A percentile compares a stretch with the other conserved stretches of the same genome.
Evolutionary conservation across 1,284 basidiomycete genomes (phyloP).

Genomic region (Cryptococcus jaspeensis): DNA sequence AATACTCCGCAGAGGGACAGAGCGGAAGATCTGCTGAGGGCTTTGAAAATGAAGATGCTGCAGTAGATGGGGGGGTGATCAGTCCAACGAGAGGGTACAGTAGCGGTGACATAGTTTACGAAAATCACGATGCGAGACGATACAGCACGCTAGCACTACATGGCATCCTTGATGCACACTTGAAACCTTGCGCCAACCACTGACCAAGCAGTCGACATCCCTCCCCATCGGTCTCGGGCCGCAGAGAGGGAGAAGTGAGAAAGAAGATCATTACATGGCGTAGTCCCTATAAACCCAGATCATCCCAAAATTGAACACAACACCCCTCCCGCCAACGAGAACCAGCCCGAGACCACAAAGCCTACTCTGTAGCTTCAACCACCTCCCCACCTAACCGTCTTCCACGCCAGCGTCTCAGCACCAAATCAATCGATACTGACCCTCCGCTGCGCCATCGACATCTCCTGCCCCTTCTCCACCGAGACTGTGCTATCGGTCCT

Average conservation of each 20-base stretch:
- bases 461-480: constrained; percentile 16
- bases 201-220: too few species aligned
- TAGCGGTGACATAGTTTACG: background rate
- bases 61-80: constrained; percentile 5
- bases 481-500: constrained; percentile 4
- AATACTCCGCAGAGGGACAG: constrained; percentile 44
- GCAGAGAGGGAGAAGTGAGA: too few species aligned
- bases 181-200: too few species aligned
- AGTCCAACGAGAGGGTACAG: too few species aligned
- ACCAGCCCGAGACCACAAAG: too few species aligned
- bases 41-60: constrained; percentile 34
- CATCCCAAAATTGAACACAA: background rate
- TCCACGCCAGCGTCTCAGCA: background rate
- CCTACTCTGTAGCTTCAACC: too few species aligned
- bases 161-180: background rate
- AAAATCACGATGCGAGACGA: too few species aligned
- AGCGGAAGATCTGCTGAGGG: constrained; percentile 39
- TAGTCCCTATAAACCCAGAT: background rate
- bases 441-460: constrained; percentile 15
- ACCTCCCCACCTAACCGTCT: too few species aligned
- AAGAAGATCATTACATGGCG: too few species aligned
- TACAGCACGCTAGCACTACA: background rate
- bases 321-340: background rate
- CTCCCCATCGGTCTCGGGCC: too few species aligned
- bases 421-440: constrained; percentile 24